A percentile compares a stretch with the other conserved stretches of the same genome.
These are phyloP conservation scores for Aureobasidium sp. DNA, from an alignment of 2,329 filamentous ascomycete species.

Conservation along the genomic window DNA sequence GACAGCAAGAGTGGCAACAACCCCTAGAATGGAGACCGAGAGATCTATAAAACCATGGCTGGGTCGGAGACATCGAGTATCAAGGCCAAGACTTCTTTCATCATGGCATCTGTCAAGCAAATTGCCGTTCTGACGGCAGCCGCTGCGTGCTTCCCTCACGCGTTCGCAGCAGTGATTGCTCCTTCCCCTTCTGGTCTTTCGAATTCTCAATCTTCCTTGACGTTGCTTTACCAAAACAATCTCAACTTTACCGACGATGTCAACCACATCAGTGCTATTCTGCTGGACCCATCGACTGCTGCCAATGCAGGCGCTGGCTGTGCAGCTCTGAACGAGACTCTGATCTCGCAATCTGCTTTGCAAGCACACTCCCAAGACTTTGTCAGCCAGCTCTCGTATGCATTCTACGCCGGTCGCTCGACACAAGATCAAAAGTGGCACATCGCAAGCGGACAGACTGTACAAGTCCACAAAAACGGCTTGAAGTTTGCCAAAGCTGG, in stretches of 20 bases:
- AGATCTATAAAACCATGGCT: not conserved
- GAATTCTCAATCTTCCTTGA: slow-evolving; percentile 38
- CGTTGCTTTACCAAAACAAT: slow-evolving; percentile 47
- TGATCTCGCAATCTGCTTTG: slow-evolving; percentile 35
- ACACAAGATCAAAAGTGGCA: slow-evolving; percentile 33
- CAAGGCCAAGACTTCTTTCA: not conserved
- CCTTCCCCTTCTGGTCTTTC: slow-evolving; percentile 12
- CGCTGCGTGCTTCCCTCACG: not conserved
- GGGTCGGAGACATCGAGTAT: not conserved
- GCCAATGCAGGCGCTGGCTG: slow-evolving; percentile 37
- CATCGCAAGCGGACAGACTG: slow-evolving; percentile 28
- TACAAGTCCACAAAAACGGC: not conserved
- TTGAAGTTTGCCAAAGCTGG: slow-evolving; percentile 7
- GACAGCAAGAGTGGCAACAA: not conserved
- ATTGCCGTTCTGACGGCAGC: not conserved
- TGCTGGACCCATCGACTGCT: slow-evolving; percentile 37
- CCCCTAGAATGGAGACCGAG: not conserved
- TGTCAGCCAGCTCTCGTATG: slow-evolving; percentile 36
- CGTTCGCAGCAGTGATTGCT: not conserved
- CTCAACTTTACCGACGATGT: slow-evolving; percentile 44
- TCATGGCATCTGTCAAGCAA: slow-evolving; percentile 3
- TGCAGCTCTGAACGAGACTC: slow-evolving; percentile 38
- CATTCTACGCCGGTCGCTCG: slow-evolving; percentile 33
- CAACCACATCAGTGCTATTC: slow-evolving; percentile 44
- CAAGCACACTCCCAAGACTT: slow-evolving; percentile 39